Evolutionary conservation across 2,329 filamentous ascomycete species (phyloP), one percentile per base, ranked within the genome.

Genomic region (Penicillium sp.): DNA sequence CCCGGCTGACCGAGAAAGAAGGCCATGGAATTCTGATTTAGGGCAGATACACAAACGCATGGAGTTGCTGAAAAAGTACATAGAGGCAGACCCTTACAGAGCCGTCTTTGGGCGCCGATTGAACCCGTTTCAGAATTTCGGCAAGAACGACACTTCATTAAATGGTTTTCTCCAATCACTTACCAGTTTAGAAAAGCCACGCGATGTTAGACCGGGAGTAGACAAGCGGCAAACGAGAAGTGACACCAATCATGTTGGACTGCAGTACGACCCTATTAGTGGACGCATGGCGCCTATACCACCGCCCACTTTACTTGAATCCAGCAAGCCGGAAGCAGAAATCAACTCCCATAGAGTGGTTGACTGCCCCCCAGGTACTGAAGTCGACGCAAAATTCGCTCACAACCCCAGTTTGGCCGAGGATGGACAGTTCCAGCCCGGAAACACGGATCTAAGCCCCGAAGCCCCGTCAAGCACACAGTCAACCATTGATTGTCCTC

Each of bases 261-360:
- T 72, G 56, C 67, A 72, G 49, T 78, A 77, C 59, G 77, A 79
- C 41, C 77, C 77, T 9, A 74, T 79, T 35, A 75, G 70, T 55
- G 74, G 75, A 33, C 71, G 75, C 23, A 79, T 78, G 72, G 65
- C 73, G 8, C 71, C 67, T 2, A 62, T 61, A 49, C 45, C 57
- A 48, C 55, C 29, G 8, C 19, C 27, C 12, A 39, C 44, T 8
- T 27, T 19, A 17, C 31, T 15, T 13, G 23, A 45, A 36, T 23
- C 33, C 15, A 19, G 36, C 6, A 36, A 42, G 10, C 39, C 49
- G 43, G 33, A 27, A 35, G 13, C 29, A 49, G 36, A 13, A 39
- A 36, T 4, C 21, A 35, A 41, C 13, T 23, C 23, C 7, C 6
- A 15, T 36, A 27, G 17, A 23, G 27, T 31, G 7, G 33, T 55